These are phyloP conservation scores for Micractinium sp. DNA, from an alignment of 139 green algal genomes.

Conservation along the genomic window DNA sequence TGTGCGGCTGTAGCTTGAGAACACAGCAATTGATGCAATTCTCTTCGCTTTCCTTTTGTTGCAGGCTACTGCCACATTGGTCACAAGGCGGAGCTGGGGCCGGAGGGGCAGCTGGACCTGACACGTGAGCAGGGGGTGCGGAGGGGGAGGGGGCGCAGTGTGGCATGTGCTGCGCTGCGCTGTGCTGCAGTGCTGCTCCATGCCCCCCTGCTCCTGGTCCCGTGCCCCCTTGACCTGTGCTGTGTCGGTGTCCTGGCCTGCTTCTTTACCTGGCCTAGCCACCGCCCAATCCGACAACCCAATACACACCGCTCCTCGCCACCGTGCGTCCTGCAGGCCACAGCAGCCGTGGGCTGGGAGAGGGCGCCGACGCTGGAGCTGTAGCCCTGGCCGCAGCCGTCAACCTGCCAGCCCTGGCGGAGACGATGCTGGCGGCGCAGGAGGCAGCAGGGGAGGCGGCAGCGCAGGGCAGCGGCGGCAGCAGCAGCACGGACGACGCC, in stretches of 20 bases:
- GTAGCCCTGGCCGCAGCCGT: constrained; percentile 1
- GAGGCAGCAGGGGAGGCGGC: background rate
- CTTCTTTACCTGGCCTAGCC: background rate
- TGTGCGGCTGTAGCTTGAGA: no score
- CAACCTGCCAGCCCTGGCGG: constrained; percentile 17
- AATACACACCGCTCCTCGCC: background rate
- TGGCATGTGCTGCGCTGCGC: background rate
- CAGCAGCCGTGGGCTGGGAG: background rate
- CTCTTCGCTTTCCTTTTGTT: no score
- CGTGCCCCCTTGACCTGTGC: background rate
- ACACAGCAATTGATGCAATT: no score
- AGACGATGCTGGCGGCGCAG: background rate
- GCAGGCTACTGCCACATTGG: constrained; percentile 72
- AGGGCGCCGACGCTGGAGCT: constrained; percentile 19
- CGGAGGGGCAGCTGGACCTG: constrained; percentile 32
- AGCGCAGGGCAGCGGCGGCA: background rate
- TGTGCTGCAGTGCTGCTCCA: no score
- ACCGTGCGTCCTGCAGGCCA: background rate
- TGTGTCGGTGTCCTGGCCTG: background rate
- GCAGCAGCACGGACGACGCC: background rate
- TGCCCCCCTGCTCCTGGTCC: background rate
- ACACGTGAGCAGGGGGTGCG: background rate
- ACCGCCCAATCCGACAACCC: background rate
- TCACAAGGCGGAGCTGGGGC: constrained; percentile 43
- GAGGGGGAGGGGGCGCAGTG: background rate